Base-by-base conservation (phyloP, 2,329 filamentous ascomycete genomes). In the Fusarium sp. region DNA sequence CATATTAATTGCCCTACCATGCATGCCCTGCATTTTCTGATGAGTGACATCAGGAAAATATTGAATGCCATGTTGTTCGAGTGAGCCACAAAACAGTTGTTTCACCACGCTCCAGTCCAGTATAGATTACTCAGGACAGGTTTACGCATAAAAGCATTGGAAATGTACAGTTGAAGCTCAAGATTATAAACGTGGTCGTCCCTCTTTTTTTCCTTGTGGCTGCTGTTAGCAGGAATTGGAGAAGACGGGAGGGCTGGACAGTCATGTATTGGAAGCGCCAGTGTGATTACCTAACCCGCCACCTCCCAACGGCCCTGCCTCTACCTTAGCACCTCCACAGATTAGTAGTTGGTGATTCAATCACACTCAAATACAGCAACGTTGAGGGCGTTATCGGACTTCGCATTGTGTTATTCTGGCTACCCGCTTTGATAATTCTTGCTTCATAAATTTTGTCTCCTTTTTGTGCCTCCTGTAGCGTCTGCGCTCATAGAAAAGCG, bases 251-350 rank as follows among this genome's bases (percentile, higher is more conserved):
- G 36, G 44, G 55, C 36, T 41, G 48, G 38, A 49, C 38, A 56
- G 51, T 14, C 52, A 48, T 8, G 6, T 47, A 59, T 51, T 35
- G 31, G 28, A 35, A 59, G 59, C 26, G 52, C 31, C 41, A 47
- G 48, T n/a, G 13, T 61, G 61, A 63, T 70, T 71, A 60, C 63
- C 66, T 74, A 74, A 74, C 67, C 42, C 47, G 52, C 48, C 33
- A 54, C 61, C 44, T 59, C 39, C 68, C 59, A 64, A 63, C 55
- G 69, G 77, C 78, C 75, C 78, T 75, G 62, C 55, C 55, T 48
- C 45, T 51, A 18, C 31, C n/a, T 51, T 75, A 52, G 58, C 72
- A 75, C 63, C 79, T 78, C 72, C 80, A 77, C 78, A 77, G 77
- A 70, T 20, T 51, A 35, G 48, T 54, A 58, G 24, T 14, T 58